A percentile compares a stretch with the other conserved stretches of the same genome.
phyloP scores from a whole-genome alignment of 768 basidiomycete genomes.

The Boletus pseudo-olivaceus region DNA sequence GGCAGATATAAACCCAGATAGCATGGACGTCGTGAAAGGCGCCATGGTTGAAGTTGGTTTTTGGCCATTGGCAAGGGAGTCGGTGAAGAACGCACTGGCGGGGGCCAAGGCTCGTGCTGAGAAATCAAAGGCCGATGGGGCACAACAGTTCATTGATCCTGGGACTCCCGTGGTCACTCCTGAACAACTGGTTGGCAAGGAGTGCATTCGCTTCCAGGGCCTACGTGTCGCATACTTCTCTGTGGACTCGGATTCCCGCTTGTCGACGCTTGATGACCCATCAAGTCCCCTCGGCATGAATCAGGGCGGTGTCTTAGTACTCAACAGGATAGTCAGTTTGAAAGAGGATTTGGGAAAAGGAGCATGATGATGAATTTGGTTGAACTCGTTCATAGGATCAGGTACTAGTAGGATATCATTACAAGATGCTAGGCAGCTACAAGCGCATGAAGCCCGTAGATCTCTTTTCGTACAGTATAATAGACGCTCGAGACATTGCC shows the following conservation, averaged over 20 bases:
- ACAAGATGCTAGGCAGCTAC: conserved; percentile 55
- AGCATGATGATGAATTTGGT: conserved; percentile 8
- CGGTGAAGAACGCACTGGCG: conserved; percentile 58
- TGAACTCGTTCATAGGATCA: not conserved
- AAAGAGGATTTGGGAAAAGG: conserved; percentile 91
- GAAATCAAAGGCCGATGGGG: conserved; percentile 49
- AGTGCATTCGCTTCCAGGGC: conserved; percentile 95
- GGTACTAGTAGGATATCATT: conserved; percentile 9
- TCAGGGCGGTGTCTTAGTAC: conserved; percentile 75
- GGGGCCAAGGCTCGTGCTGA: conserved; percentile 64
- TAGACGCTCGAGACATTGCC: conserved; percentile 87
- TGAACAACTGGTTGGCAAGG: conserved; percentile 82
- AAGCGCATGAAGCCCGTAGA: conserved; percentile 88
- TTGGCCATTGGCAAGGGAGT: conserved; percentile 72
- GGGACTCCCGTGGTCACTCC: conserved; percentile 67
- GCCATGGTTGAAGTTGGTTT: conserved; percentile 90
- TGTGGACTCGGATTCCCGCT: conserved; percentile 79
- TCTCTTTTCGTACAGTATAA: conserved; percentile 82
- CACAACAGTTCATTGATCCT: conserved; percentile 35
- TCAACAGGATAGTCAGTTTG: conserved; percentile 90
- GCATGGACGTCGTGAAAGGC: conserved; percentile 72
- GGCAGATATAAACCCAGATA: conserved; percentile 79
- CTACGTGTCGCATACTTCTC: conserved; percentile 94
- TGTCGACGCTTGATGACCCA: conserved; percentile 60
- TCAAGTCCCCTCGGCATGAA: conserved; percentile 40